Base-by-base conservation (phyloP, 768 basidiomycete genomes). In the Fistulinella prunicolor region DNA sequence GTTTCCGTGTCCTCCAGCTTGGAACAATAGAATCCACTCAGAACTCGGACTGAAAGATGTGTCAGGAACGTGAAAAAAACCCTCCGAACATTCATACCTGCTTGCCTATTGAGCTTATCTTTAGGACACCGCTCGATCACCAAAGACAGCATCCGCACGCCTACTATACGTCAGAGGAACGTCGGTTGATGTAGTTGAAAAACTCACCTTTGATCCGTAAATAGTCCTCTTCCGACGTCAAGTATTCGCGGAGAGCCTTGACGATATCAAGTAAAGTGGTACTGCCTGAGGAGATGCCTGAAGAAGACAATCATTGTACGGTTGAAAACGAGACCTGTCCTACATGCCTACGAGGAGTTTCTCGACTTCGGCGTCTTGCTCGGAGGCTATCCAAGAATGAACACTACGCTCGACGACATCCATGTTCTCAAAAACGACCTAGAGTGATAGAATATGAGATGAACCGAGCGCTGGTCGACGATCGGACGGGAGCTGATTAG, bases 1-100 rank as follows among this genome's bases (percentile, higher is more conserved):
- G 89, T 89, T 55, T 90, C 85, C 4, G 80, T 78, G 61, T 96
- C 94, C 49, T 89, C 88, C 44, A 96, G 71, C 68, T 95, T 96
- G 46, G 82, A 83, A 58, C 82, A 80, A 62, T 85, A 94, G 73
- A 98, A 99, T 2, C 76, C 70, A 0, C 83, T 79, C 47, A 99
- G 75, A 12, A 94, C 91, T 53, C 82, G 82, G 50, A 86, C 96
- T 97, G 56, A 3, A 35, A 23, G 22, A 39, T 24, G 30, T n/a
- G 30, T 60, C 42, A 48, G 42, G 21, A 30, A 35, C 38, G 26
- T 2, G 8, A 43, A 17, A 23, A 35, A 20, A 9, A 6, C 20
- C 21, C 21, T 21, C 16, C 10, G 9, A 41, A 53, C 20, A 17
- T 20, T 52, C 82, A 46, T 67, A 95, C 96, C 85, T 47, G 89